Conservation (phyloP, 2,329 filamentous ascomycete genomes). For the Claviceps capensis region DNA sequence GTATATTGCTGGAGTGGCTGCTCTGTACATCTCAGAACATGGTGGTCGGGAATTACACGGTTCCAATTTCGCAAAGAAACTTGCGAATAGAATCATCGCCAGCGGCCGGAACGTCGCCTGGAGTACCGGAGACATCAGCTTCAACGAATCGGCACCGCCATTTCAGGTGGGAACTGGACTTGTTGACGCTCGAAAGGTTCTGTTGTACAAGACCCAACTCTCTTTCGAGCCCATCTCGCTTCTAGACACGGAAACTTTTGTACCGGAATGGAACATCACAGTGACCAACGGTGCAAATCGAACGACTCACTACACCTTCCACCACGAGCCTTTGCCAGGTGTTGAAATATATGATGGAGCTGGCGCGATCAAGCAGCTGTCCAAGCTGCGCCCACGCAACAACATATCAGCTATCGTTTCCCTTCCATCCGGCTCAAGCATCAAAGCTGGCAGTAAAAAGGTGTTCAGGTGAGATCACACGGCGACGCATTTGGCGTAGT, state of each 20-base stretch:
- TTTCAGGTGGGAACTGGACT: constrained; percentile 34
- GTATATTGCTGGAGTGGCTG: constrained; percentile 37
- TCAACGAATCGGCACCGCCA: constrained; percentile 15
- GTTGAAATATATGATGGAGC: constrained; percentile 18
- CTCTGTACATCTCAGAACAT: constrained; percentile 28
- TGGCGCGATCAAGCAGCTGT: constrained; percentile 16
- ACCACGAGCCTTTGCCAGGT: constrained; percentile 27
- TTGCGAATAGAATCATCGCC: constrained; percentile 21
- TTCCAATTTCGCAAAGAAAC: constrained; percentile 17
- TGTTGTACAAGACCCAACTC: constrained; percentile 22
- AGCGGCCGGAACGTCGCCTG: constrained; percentile 21
- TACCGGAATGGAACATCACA: constrained; percentile 17
- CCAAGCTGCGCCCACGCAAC: constrained; percentile 13
- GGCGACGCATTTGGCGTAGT: not conserved
- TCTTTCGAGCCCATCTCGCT: constrained; percentile 31
- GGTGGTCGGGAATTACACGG: constrained; percentile 28
- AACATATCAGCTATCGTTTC: constrained; percentile 16
- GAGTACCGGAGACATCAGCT: constrained; percentile 8
- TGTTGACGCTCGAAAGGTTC: constrained; percentile 29
- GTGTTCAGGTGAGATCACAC: constrained; percentile 13
- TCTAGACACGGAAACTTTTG: constrained; percentile 33
- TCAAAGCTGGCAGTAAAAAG: constrained; percentile 17
- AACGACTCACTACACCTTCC: constrained; percentile 26
- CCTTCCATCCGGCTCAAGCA: constrained; percentile 14
- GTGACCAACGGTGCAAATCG: constrained; percentile 30